A percentile compares a stretch with the other conserved stretches of the same genome.
phyloP scores from a whole-genome alignment of 371 early-diverging fungal genomes.

The Phascolomyces articulosus region DNA sequence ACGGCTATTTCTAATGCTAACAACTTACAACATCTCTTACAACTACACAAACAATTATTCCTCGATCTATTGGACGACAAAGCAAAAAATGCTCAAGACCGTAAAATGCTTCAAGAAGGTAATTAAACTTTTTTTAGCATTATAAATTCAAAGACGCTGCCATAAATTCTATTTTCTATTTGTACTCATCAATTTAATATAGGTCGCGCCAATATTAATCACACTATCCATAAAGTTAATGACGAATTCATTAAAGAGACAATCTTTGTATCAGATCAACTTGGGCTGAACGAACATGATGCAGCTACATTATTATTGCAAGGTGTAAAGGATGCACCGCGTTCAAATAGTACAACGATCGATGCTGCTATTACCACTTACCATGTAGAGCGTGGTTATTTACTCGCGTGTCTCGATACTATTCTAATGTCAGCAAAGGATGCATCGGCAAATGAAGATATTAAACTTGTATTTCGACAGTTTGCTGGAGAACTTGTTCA shows the following conservation, averaged over 20 bases:
- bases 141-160: too few species aligned
- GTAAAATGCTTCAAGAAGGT: slow-evolving; percentile 56
- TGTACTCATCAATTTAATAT: neutral
- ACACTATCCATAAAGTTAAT: slow-evolving; percentile 60
- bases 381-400: slow-evolving; percentile 68
- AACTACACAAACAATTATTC: slow-evolving; percentile 39
- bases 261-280: slow-evolving; percentile 75
- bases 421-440: slow-evolving; percentile 64
- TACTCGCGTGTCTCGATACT: slow-evolving; percentile 62
- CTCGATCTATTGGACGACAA: slow-evolving; percentile 48
- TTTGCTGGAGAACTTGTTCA: slow-evolving; percentile 29
- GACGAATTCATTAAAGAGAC: slow-evolving; percentile 71
- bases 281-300: slow-evolving; percentile 78
- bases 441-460: slow-evolving; percentile 38
- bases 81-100: slow-evolving; percentile 50
- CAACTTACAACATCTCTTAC: slow-evolving; percentile 25
- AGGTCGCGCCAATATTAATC: slow-evolving; percentile 57
- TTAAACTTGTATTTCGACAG: slow-evolving; percentile 44
- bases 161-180: too few species aligned
- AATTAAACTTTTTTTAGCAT: slow-evolving; percentile 9
- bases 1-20: slow-evolving; percentile 21
- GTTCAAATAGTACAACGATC: slow-evolving; percentile 14
- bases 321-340: slow-evolving; percentile 51
- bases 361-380: slow-evolving; percentile 76
- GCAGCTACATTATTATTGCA: slow-evolving; percentile 75